These are phyloP conservation scores for Tolypocladium tropicale DNA, from an alignment of 2,329 filamentous ascomycete species.

Conservation along the genomic window DNA sequence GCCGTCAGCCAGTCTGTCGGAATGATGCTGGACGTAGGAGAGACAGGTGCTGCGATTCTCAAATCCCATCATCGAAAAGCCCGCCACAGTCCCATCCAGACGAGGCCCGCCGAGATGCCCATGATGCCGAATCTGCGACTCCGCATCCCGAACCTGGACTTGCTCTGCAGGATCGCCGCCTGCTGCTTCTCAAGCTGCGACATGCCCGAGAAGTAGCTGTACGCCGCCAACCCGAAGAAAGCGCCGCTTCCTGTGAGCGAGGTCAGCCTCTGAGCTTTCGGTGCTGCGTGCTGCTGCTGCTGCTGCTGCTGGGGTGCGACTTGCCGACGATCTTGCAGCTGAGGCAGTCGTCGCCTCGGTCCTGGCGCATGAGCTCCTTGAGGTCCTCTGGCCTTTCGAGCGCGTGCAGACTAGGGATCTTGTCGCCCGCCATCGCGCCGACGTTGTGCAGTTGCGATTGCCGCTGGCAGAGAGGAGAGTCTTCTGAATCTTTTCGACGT, in stretches of 20 bases:
- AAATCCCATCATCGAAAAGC: constrained; percentile 39
- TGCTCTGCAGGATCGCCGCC: constrained; percentile 55
- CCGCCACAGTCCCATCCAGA: constrained; percentile 62
- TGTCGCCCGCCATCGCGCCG: constrained; percentile 22
- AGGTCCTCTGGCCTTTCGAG: constrained; percentile 53
- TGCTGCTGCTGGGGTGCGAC: constrained; percentile 21
- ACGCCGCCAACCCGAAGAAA: constrained; percentile 65
- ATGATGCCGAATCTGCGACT: constrained; percentile 59
- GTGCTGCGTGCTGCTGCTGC: neutral
- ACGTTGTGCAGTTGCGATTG: neutral
- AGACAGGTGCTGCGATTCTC: neutral
- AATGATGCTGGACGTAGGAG: neutral
- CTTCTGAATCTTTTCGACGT: neutral
- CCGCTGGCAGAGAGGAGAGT: neutral
- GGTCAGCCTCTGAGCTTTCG: neutral
- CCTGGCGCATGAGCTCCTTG: constrained; percentile 44
- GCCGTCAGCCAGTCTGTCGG: neutral
- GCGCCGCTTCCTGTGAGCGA: constrained; percentile 53
- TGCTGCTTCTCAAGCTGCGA: constrained; percentile 58
- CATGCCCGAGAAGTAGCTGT: constrained; percentile 69
- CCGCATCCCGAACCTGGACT: constrained; percentile 61
- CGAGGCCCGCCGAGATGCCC: constrained; percentile 55
- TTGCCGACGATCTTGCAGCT: constrained; percentile 63
- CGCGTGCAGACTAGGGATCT: constrained; percentile 38
- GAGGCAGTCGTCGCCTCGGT: constrained; percentile 55